Base-by-base conservation (phyloP, 345 rosid genomes). In the Carallia pectinifolia region DNA sequence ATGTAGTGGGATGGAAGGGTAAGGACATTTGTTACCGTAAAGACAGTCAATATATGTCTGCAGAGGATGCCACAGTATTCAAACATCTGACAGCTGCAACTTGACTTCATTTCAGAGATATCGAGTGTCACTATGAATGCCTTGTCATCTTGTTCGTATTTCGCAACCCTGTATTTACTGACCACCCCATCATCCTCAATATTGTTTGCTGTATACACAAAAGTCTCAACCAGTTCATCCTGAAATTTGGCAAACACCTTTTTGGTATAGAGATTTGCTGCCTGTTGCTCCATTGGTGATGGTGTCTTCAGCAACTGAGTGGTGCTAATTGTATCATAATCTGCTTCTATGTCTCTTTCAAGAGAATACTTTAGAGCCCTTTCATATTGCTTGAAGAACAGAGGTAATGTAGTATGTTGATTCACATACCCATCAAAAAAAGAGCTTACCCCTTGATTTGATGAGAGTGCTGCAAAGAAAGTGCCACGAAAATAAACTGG, bases 231-330 rank as follows among this genome's bases (percentile, higher is more conserved):
- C 53, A 88, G 81, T 71, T 88, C 92, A 67, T 88, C 90, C 86
- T 84, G 88, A 83, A 86, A 88, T 81, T 86, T 84, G 61, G 79
- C 74, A 74, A 88, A 85, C 61, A 88, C 81, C 74, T 78, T 81
- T 77, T 79, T 88, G 18, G 88, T 79, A 62, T 88, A 88, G 56
- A 88, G 73, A 71, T 82, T 82, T 69, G 92, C 82, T 59, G 92
- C 88, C 81, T 84, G 89, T 79, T 82, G 86, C 73, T 88, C 89
- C 92, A 88, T 84, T 60, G 92, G 92, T 4, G 92, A 88, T 31
- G 89, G 89, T 58, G 89, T 88, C 83, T 79, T 88, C 33, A 84
- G 79, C 58, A 81, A 67, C 4, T 82, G 89, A 23, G 83, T 71
- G 19, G 88, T 77, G 79, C 83, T 81, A 48, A 74, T 70, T 62